Percentiles rank a stretch among this genome's conserved stretches.
Evolutionary conservation across 177 flowering plant genomes (phyloP).

Genomic region (Vitis hybrid): DNA sequence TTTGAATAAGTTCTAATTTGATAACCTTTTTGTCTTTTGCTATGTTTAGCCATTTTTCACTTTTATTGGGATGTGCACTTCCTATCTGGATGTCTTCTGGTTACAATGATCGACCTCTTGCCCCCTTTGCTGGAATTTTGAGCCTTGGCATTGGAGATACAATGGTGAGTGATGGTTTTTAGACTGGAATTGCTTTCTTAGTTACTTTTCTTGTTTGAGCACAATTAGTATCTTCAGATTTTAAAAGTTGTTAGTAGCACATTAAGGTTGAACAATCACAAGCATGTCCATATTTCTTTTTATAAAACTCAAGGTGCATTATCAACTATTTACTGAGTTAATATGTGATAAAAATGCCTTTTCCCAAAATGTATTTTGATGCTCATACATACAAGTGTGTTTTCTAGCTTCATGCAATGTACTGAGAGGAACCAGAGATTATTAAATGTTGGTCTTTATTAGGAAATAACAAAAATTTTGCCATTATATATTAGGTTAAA

Average conservation of each 20-base stretch:
- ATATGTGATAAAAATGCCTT: neutral
- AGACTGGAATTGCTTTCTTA: neutral
- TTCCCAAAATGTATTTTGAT: neutral
- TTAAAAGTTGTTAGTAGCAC: neutral
- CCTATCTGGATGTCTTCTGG: constrained; percentile 97
- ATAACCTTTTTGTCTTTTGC: constrained; percentile 6
- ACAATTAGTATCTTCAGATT: neutral
- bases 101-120: constrained; percentile 89
- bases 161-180: constrained; percentile 56
- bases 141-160: constrained; percentile 99
- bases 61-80: constrained; percentile 93
- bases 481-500: too few relatives aligned
- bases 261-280: neutral
- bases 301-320: neutral
- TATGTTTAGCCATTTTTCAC: constrained; percentile 84
- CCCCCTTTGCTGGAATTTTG: constrained; percentile 96
- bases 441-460: too few relatives aligned
- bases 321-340: neutral
- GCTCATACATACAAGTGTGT: too few relatives aligned
- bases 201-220: neutral
- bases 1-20: neutral
- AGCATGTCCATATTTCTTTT: neutral
- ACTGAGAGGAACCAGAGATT: too few relatives aligned
- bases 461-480: too few relatives aligned
- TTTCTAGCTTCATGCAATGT: too few relatives aligned